Evolutionary conservation across 2,329 filamentous ascomycete genomes (phyloP), one percentile per base, ranked within the genome.

Genomic region (Bipolaris gigantea): DNA sequence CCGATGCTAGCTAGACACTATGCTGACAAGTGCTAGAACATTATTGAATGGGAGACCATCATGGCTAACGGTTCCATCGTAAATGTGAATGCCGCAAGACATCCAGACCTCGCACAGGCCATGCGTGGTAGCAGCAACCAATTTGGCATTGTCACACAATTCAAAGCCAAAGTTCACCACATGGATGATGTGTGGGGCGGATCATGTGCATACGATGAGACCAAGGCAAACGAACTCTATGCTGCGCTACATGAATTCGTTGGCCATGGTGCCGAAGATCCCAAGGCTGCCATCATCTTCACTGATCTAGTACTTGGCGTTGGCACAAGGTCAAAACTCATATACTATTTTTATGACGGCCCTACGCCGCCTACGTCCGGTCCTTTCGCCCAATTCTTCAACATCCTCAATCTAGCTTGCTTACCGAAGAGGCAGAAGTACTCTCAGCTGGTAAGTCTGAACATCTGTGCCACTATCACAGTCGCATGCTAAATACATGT

Each of bases 131-230:
- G 59, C 27, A 62, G 65, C 13, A 59, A 59, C 19, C 61, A 63
- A 16, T 67, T 67, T 34, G 66, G 73, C 64, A 64, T 67, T 16
- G 63, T 69, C 13, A 67, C 66, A 2, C 57, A 62, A 33, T 67
- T 61, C 45, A 67, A 60, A 11, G 48, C 63, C 48, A 64, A 64
- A 25, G 50, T 56, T 15, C 61, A 63, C 42, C 59, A 57, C 8
- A 63, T 66, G 43, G 71, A 63, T 21, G 50, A 74, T 43, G 67
- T 77, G 18, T 78, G 74, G 73, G 76, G 75, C 13, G 75, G 76
- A 2, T 61, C 61, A 5, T 67, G 73, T 3, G 46, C 71, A n/a
- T 77, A 76, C 56, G 63, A 59, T 23, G 53, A 41, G 3, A 55
- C 40, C 8, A 56, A 74, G 23, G 61, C 63, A 0, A 60, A 67